Percentiles rank a stretch among this genome's conserved stretches.
These are phyloP conservation scores for Aphanomyces stellatus DNA, from an alignment of 352 stramenopile genomes.

Conservation along the genomic window DNA sequence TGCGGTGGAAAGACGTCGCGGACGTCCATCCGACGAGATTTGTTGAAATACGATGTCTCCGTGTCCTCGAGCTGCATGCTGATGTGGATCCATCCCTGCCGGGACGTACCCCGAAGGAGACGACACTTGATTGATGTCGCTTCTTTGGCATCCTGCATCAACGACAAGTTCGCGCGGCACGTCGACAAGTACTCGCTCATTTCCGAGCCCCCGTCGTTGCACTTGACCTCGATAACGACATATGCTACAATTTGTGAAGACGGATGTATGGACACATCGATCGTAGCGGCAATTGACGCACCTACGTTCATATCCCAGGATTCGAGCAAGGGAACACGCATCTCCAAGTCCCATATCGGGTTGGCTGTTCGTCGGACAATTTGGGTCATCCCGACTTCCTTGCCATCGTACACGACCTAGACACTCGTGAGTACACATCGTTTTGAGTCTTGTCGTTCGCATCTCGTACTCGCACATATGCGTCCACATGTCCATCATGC, in stretches of 20 bases:
- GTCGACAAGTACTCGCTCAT: constrained; percentile 49
- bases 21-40: constrained; percentile 62
- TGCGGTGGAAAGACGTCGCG: constrained; percentile 75
- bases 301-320: constrained; percentile 14
- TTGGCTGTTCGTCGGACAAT: constrained; percentile 62
- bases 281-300: constrained; percentile 14
- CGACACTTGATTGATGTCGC: constrained; percentile 40
- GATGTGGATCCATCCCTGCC: constrained; percentile 15
- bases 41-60: constrained; percentile 57
- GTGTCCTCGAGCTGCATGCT: constrained; percentile 59
- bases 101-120: constrained; percentile 49
- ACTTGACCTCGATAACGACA: constrained; percentile 61
- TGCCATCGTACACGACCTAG: constrained; percentile 61
- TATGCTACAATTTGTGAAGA: constrained; percentile 19
- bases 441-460: background rate
- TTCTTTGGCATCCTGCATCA: constrained; percentile 12
- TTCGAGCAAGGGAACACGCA: constrained; percentile 40
- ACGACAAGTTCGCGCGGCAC: background rate
- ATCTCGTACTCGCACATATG: constrained; percentile 40
- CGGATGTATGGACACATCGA: no score
- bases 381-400: constrained; percentile 59
- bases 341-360: constrained; percentile 60
- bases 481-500: constrained; percentile 54
- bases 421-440: background rate
- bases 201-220: constrained; percentile 60